These are phyloP conservation scores for Albatrellus sp. DNA, from an alignment of 1,284 basidiomycete genomes.

Conservation along the genomic window DNA sequence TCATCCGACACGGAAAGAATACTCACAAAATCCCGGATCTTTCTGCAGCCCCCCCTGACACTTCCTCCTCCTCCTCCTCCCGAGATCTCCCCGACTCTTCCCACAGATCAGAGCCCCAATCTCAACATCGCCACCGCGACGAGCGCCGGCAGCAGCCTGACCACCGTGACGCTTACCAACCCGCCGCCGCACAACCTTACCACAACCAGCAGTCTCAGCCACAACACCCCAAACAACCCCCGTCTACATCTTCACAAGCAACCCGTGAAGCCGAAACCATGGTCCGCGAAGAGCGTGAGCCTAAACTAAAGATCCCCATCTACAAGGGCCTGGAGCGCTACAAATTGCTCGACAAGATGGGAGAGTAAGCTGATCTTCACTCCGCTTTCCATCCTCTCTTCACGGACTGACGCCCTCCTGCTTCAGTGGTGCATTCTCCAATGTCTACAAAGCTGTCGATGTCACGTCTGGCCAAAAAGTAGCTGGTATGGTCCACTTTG, in stretches of 20 bases:
- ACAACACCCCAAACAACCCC: constrained; percentile 4
- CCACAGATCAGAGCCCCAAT: constrained; percentile 16
- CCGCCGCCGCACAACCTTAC: constrained; percentile 5
- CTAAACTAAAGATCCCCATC: constrained; percentile 66
- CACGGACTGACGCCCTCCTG: constrained; percentile 4
- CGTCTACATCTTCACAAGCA: constrained; percentile 21
- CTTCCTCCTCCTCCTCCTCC: constrained; percentile 10
- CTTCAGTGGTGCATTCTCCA: constrained; percentile 87
- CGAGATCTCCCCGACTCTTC: constrained; percentile 7
- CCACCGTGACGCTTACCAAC: constrained; percentile 17
- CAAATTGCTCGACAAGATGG: constrained; percentile 84
- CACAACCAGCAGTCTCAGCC: not conserved
- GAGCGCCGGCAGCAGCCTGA: constrained; percentile 14
- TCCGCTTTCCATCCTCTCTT: constrained; percentile 10
- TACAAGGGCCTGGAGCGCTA: constrained; percentile 83
- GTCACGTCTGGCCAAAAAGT: constrained; percentile 69
- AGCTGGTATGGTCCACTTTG: constrained; percentile 47
- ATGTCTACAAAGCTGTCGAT: constrained; percentile 93
- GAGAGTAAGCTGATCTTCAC: constrained; percentile 57
- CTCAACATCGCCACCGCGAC: constrained; percentile 15
- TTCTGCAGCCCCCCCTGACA: constrained; percentile 18
- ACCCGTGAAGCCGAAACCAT: constrained; percentile 53
- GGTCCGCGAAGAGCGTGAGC: constrained; percentile 67
- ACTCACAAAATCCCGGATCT: constrained; percentile 28
- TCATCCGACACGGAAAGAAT: constrained; percentile 78